These are phyloP conservation scores for Lactarius indigo DNA, from an alignment of 768 basidiomycete genomes.

Conservation along the genomic window DNA sequence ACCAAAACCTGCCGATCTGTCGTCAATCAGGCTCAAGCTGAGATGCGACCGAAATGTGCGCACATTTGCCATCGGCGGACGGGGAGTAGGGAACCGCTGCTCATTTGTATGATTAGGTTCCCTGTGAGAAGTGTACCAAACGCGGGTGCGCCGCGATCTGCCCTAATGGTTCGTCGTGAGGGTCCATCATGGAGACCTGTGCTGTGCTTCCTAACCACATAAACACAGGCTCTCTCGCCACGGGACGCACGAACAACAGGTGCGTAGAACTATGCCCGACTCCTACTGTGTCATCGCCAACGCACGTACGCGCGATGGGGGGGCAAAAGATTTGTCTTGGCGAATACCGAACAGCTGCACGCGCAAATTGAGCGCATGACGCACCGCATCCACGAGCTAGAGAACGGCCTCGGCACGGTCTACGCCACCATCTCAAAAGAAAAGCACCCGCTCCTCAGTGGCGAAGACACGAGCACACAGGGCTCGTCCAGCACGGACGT, in stretches of 20 bases:
- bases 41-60: slow-evolving; percentile 62
- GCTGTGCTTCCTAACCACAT: slow-evolving; percentile 18
- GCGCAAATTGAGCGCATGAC: slow-evolving; percentile 21
- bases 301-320: neutral
- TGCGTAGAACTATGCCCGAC: slow-evolving; percentile 24
- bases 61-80: slow-evolving; percentile 3
- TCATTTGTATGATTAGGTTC: slow-evolving; percentile 44
- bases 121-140: slow-evolving; percentile 74
- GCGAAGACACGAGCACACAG: neutral
- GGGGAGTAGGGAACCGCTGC: neutral
- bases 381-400: slow-evolving; percentile 23
- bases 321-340: slow-evolving; percentile 47
- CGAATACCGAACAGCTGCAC: slow-evolving; percentile 62
- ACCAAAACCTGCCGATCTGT: neutral
- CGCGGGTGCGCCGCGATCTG: slow-evolving; percentile 74
- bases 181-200: neutral
- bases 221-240: slow-evolving; percentile 46
- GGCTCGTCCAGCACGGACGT: neutral
- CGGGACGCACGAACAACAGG: slow-evolving; percentile 57
- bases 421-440: slow-evolving; percentile 21
- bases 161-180: slow-evolving; percentile 53
- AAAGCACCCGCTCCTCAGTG: slow-evolving; percentile 21
- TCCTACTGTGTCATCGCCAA: too few relatives aligned
- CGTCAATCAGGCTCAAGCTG: slow-evolving; percentile 48
- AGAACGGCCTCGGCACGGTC: slow-evolving; percentile 18